Conservation (phyloP, 768 basidiomycete genomes). For the Rhizopogon roseolus region DNA sequence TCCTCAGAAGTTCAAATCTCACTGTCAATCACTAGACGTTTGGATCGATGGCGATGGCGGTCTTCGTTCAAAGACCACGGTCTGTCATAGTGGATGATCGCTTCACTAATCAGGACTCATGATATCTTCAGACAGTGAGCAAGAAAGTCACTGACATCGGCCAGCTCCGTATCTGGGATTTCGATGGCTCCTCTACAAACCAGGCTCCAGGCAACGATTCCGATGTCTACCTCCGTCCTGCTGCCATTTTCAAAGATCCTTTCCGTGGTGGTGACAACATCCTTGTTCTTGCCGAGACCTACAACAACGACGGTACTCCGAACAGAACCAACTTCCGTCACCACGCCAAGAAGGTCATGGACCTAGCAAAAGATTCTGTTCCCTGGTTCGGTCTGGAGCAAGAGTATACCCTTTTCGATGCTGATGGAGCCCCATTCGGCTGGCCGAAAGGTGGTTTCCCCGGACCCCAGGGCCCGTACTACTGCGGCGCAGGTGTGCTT, state of each 20-base stretch:
- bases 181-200: slow-evolving; percentile 96
- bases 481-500: slow-evolving; percentile 92
- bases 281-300: slow-evolving; percentile 93
- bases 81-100: slow-evolving; percentile 29
- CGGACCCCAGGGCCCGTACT: slow-evolving; percentile 98
- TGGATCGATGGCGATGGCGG: slow-evolving; percentile 97
- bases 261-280: slow-evolving; percentile 99
- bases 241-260: slow-evolving; percentile 96
- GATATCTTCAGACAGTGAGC: slow-evolving; percentile 63
- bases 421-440: slow-evolving; percentile 84
- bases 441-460: slow-evolving; percentile 99
- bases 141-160: slow-evolving; percentile 85
- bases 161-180: slow-evolving; percentile 97
- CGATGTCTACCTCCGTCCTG: slow-evolving; percentile 97
- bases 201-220: slow-evolving; percentile 96
- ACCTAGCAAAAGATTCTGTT: slow-evolving; percentile 68
- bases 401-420: slow-evolving; percentile 96
- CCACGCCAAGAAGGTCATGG: slow-evolving; percentile 93
- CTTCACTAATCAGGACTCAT: not conserved
- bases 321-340: slow-evolving; percentile 96
- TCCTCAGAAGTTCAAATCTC: slow-evolving; percentile 12
- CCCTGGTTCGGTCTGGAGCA: slow-evolving; percentile 99
- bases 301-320: slow-evolving; percentile 98
- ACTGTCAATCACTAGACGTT: slow-evolving; percentile 58
- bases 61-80: slow-evolving; percentile 95